These are phyloP conservation scores for Knoxdaviesia proteae DNA, from an alignment of 2,329 filamentous ascomycete species.

Conservation along the genomic window DNA sequence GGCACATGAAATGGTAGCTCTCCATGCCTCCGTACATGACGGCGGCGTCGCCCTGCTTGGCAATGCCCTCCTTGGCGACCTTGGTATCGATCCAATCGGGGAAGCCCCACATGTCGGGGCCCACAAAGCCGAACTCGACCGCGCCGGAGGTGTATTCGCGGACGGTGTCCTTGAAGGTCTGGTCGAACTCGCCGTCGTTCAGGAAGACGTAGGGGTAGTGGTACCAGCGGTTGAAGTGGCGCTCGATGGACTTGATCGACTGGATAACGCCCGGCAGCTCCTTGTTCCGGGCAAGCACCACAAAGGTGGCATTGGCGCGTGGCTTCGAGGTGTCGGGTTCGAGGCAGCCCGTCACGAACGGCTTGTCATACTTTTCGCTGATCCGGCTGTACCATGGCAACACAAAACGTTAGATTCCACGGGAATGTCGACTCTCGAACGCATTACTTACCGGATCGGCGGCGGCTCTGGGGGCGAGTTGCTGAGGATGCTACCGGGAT, in stretches of 20 bases:
- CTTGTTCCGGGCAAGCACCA: conserved; percentile 88
- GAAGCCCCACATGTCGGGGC: conserved; percentile 81
- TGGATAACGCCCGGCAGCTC: conserved; percentile 91
- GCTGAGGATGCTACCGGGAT: conserved; percentile 51
- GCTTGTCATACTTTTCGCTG: conserved; percentile 90
- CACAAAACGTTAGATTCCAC: not conserved
- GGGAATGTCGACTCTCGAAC: conserved; percentile 5
- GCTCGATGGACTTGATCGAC: conserved; percentile 91
- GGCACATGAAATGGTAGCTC: conserved; percentile 97
- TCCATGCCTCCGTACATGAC: conserved; percentile 99
- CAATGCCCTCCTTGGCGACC: conserved; percentile 85
- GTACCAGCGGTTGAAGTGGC: conserved; percentile 98
- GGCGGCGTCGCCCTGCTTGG: conserved; percentile 86
- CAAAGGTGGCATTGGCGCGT: conserved; percentile 83
- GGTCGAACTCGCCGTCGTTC: conserved; percentile 93
- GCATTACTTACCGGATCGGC: conserved; percentile 52
- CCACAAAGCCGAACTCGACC: conserved; percentile 90
- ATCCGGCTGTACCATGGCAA: conserved; percentile 48
- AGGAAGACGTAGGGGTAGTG: conserved; percentile 97
- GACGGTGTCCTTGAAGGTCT: conserved; percentile 75
- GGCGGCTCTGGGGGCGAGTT: conserved; percentile 70
- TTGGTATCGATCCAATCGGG: conserved; percentile 91
- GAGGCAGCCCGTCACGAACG: conserved; percentile 79
- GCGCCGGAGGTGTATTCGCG: conserved; percentile 70
- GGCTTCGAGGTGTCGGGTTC: conserved; percentile 59